Conservation (phyloP, 164 flowering plant species). For the Magnolia kwangsiensis region DNA sequence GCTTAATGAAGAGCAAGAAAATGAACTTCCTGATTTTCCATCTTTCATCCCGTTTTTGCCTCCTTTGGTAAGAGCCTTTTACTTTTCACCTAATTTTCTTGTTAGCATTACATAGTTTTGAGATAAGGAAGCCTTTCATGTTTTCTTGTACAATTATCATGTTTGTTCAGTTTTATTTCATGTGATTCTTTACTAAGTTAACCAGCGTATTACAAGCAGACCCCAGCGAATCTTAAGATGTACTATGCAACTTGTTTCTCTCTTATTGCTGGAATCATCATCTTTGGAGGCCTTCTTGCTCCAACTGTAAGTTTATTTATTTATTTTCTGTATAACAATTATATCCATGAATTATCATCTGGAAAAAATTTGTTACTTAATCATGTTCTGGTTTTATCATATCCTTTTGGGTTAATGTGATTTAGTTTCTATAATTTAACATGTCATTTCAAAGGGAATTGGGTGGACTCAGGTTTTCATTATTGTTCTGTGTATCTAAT, state of each 20-base stretch:
- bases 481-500: too few relatives aligned
- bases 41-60: constrained; percentile 98
- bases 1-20: constrained; percentile 53
- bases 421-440: too few relatives aligned
- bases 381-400: background rate
- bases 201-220: constrained; percentile 31
- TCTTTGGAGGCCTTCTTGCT: constrained; percentile 95
- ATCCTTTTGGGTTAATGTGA: background rate
- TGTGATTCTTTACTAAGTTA: constrained; percentile 1
- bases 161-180: background rate
- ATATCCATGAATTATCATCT: background rate
- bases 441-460: background rate
- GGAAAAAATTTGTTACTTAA: too few relatives aligned
- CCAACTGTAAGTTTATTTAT: constrained; percentile 67
- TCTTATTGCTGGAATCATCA: constrained; percentile 75
- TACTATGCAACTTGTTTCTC: constrained; percentile 85
- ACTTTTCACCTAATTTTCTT: background rate
- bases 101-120: background rate
- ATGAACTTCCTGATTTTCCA: constrained; percentile 85
- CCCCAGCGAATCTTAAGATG: constrained; percentile 64
- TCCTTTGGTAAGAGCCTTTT: constrained; percentile 61
- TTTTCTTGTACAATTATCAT: background rate
- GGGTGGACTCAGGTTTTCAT: background rate
- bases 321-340: background rate
- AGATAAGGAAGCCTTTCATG: background rate